Percentiles rank a stretch among this genome's conserved stretches.
phyloP scores from a whole-genome alignment of 1,284 basidiomycete genomes.

The Trametes hirsuta region DNA sequence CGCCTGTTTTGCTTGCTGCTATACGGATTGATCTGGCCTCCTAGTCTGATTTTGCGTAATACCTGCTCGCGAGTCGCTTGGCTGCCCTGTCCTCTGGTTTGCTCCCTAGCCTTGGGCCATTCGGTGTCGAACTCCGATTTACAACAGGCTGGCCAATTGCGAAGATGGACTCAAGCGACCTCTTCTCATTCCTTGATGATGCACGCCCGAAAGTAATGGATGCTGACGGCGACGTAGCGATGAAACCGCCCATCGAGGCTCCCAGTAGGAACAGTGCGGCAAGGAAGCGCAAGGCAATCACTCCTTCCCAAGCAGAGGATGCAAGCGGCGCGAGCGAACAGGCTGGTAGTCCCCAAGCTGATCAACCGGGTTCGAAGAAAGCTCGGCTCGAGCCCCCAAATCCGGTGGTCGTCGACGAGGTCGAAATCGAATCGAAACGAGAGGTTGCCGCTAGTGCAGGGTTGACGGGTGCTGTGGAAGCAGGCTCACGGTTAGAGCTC shows the following conservation, averaged over 20 bases:
- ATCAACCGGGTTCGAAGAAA: conserved; percentile 46
- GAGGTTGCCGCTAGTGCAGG: conserved; percentile 87
- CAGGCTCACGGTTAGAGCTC: conserved; percentile 71
- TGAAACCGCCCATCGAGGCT: conserved; percentile 22
- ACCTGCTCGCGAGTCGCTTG: background rate
- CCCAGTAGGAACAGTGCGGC: conserved; percentile 7
- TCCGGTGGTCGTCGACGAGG: conserved; percentile 85
- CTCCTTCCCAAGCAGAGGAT: conserved; percentile 13
- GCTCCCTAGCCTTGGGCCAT: background rate
- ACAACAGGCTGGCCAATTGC: background rate
- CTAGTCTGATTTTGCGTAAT: no score
- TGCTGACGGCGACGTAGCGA: conserved; percentile 21
- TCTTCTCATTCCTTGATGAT: conserved; percentile 49
- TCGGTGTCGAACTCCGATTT: background rate
- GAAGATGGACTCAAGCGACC: conserved; percentile 33
- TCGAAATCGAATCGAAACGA: conserved; percentile 87
- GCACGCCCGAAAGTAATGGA: conserved; percentile 26
- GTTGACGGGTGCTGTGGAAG: conserved; percentile 69
- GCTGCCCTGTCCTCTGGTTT: background rate
- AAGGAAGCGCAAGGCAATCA: conserved; percentile 35
- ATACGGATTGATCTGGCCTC: no score
- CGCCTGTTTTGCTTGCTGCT: no score
- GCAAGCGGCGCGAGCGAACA: conserved; percentile 17
- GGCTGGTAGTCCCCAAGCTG: conserved; percentile 25
- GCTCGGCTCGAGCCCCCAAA: conserved; percentile 56